Evolutionary conservation across 1,139 yeast genomes (phyloP), one percentile per base, ranked within the genome.

Genomic region (Pichia sp.): DNA sequence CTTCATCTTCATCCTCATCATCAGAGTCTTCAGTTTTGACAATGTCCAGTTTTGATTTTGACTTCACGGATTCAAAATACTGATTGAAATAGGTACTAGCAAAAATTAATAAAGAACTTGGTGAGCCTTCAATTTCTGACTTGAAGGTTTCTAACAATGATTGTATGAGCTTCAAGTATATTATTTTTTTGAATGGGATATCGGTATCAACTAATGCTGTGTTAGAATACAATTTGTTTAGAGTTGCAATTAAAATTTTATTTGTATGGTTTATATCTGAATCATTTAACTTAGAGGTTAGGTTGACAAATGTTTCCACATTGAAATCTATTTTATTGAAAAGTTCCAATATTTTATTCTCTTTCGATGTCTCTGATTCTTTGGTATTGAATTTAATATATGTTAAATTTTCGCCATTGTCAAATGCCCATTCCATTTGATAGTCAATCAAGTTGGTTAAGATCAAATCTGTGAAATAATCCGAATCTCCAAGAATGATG

Each of bases 91-190:
- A 48, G 14, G 57, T 52, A 29, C 50, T 52, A 4, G 51, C 34
- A 48, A 59, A 59, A 2, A 51, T 20, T 7, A 59, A 8, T 16
- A 59, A 12, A 2, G 57, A 46, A 3, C 47, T 67, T 0, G 95
- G 87, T 1, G 86, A 80, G 41, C 78, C 79, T 10, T 89, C 78
- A 42, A 92, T 69, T 48, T 76, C 77, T 9, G 83, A 81, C 58
- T 81, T 85, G 61, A 86, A 85, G 33, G 75, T 75, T 16, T 77
- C 78, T n/a, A 84, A 81, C 46, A 89, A 69, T 20, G 73, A 71
- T 63, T 90, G 93, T 50, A 91, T 70, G 17, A 89, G 66, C 57
- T 86, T 80, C 57, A 88, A 73, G 64, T 87, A 85, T 6, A 83
- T 73, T 49, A 90, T 71, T 46, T 80, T 75, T 17, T 77, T 63